Percentiles rank a stretch among this genome's conserved stretches.
These are phyloP conservation scores for Coprinellus aureogranulatus DNA, from an alignment of 768 basidiomycete genomes.

Conservation along the genomic window DNA sequence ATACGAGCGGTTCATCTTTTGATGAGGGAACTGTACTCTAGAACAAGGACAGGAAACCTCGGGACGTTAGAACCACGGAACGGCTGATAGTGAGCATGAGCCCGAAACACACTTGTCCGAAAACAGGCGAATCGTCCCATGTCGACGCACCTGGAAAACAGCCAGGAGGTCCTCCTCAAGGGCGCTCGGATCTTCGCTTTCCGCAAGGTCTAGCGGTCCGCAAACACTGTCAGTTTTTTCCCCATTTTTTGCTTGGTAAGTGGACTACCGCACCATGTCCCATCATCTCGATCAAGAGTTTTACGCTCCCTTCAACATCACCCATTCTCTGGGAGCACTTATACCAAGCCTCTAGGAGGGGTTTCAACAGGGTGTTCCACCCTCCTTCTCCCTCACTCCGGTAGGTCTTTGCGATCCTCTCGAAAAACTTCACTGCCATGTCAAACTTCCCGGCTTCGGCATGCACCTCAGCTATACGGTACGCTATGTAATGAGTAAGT, in stretches of 20 bases:
- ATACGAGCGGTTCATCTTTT: constrained; percentile 51
- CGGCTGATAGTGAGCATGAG: background rate
- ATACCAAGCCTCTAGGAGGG: constrained; percentile 79
- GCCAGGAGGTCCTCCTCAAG: constrained; percentile 72
- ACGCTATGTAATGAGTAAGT: constrained; percentile 87
- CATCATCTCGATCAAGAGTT: constrained; percentile 80
- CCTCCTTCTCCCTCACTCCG: constrained; percentile 81
- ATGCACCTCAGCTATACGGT: constrained; percentile 86
- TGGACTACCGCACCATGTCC: constrained; percentile 55
- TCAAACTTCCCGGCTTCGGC: constrained; percentile 77
- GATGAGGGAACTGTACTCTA: constrained; percentile 71
- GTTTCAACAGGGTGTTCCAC: constrained; percentile 73
- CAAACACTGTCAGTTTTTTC: too few relatives aligned
- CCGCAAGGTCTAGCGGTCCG: constrained; percentile 34
- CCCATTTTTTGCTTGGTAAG: too few relatives aligned
- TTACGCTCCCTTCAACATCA: constrained; percentile 73
- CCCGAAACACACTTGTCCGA: background rate
- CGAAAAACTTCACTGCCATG: constrained; percentile 91
- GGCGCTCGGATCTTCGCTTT: constrained; percentile 45
- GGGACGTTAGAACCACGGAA: background rate
- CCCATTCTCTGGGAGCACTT: constrained; percentile 76
- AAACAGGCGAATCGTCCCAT: too few relatives aligned
- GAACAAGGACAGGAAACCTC: too few relatives aligned
- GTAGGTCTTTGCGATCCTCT: constrained; percentile 87
- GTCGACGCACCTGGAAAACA: constrained; percentile 60